Conservation (phyloP, 2,329 filamentous ascomycete species). For the Colletotrichum abscissum region DNA sequence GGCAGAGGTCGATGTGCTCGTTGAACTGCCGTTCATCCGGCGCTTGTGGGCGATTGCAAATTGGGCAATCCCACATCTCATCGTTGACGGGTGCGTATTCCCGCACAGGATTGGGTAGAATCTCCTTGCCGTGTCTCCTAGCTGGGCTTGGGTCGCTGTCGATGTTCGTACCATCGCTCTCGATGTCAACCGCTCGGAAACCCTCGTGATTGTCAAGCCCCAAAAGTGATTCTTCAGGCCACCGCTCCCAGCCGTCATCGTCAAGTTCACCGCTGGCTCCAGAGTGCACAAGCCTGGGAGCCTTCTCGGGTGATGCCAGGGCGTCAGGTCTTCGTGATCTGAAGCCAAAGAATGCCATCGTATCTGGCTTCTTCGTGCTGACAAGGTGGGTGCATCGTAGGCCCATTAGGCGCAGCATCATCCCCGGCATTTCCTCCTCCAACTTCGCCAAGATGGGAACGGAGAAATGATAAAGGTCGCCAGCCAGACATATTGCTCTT, state of each 20-base stretch:
- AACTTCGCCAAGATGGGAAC: conserved; percentile 87
- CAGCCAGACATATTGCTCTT: conserved; percentile 76
- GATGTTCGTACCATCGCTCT: conserved; percentile 69
- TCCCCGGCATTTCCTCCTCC: conserved; percentile 82
- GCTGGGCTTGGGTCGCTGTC: conserved; percentile 53
- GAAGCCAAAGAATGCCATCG: conserved; percentile 83
- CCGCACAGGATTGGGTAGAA: conserved; percentile 57
- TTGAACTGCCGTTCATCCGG: conserved; percentile 86
- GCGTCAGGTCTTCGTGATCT: conserved; percentile 46
- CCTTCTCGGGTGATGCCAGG: conserved; percentile 35
- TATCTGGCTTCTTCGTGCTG: conserved; percentile 83
- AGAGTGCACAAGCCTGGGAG: conserved; percentile 43
- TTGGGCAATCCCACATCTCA: conserved; percentile 85
- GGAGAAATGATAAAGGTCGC: conserved; percentile 85
- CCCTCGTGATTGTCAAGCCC: conserved; percentile 36
- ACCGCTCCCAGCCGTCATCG: conserved; percentile 72
- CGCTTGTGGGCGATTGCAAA: conserved; percentile 81
- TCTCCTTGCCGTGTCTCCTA: conserved; percentile 62
- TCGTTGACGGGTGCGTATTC: conserved; percentile 47
- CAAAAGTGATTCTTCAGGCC: conserved; percentile 72
- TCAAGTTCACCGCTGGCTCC: conserved; percentile 48
- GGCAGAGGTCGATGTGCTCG: conserved; percentile 89
- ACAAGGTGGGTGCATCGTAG: conserved; percentile 88
- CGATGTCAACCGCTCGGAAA: conserved; percentile 39
- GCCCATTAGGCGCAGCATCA: conserved; percentile 89